Conservation (phyloP, 2,329 filamentous ascomycete genomes). For the Curvularia sp. region DNA sequence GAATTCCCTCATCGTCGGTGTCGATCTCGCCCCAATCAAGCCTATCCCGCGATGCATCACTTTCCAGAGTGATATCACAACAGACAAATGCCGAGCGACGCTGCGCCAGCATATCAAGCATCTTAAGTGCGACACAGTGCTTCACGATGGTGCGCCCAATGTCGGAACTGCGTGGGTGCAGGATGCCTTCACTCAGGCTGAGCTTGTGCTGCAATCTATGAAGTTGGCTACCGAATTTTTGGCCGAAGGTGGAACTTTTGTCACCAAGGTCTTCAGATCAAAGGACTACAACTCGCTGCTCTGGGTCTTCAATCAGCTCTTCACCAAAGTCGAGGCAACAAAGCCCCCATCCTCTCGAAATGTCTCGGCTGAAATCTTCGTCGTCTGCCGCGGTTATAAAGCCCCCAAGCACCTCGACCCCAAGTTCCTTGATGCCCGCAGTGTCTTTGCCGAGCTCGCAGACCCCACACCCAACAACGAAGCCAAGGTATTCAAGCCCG, state of each 20-base stretch:
- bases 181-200: slow-evolving; percentile 97
- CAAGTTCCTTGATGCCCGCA: slow-evolving; percentile 85
- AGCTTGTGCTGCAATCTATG: slow-evolving; percentile 87
- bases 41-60: slow-evolving; percentile 91
- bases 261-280: slow-evolving; percentile 96
- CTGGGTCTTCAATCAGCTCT: slow-evolving; percentile 98
- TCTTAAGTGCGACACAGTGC: slow-evolving; percentile 93
- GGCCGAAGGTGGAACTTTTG: slow-evolving; percentile 78
- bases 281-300: slow-evolving; percentile 96
- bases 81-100: slow-evolving; percentile 91
- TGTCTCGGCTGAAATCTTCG: slow-evolving; percentile 97
- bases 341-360: slow-evolving; percentile 96
- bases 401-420: slow-evolving; percentile 93
- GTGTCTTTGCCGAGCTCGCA: slow-evolving; percentile 91
- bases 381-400: slow-evolving; percentile 94
- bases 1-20: slow-evolving; percentile 88
- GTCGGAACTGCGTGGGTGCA: slow-evolving; percentile 98
- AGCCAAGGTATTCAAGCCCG: slow-evolving; percentile 96
- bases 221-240: slow-evolving; percentile 95
- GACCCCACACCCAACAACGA: slow-evolving; percentile 91
- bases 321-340: slow-evolving; percentile 93
- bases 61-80: slow-evolving; percentile 98
- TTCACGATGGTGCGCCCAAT: slow-evolving; percentile 97
- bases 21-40: slow-evolving; percentile 95
- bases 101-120: slow-evolving; percentile 90